phyloP scores from a whole-genome alignment of 345 rosid species.

The Chamaenerion angustifolium region DNA sequence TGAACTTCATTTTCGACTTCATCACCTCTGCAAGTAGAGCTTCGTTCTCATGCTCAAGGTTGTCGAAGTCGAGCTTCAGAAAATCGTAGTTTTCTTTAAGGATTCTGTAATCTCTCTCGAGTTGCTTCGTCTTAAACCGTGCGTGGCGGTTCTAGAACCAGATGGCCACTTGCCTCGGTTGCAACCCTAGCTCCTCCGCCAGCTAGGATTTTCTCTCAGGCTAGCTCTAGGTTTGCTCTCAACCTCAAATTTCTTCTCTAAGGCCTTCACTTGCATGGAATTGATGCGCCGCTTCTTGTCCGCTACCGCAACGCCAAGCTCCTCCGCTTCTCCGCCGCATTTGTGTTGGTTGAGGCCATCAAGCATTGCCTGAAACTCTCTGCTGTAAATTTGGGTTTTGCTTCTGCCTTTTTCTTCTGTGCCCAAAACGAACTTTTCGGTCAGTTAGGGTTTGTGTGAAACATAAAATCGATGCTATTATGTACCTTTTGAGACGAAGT shows the following conservation, averaged over 20 bases:
- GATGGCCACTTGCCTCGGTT: slow-evolving; percentile 80
- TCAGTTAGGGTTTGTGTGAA: too few species aligned
- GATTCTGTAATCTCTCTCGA: slow-evolving; percentile 45
- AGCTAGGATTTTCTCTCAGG: slow-evolving; percentile 59
- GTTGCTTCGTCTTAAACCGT: slow-evolving; percentile 74
- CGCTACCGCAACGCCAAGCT: background rate
- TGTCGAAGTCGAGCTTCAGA: slow-evolving; percentile 44
- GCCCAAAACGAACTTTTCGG: background rate
- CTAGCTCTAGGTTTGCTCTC: slow-evolving; percentile 68
- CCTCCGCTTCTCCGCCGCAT: slow-evolving; percentile 15
- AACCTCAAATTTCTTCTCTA: slow-evolving; percentile 55
- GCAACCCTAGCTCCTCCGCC: slow-evolving; percentile 65
- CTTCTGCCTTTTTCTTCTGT: slow-evolving; percentile 22
- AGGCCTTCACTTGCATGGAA: slow-evolving; percentile 64
- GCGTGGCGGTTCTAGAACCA: slow-evolving; percentile 92
- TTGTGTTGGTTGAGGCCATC: slow-evolving; percentile 18
- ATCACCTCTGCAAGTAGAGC: slow-evolving; percentile 44
- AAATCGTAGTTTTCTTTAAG: slow-evolving; percentile 37
- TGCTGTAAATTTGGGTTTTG: slow-evolving; percentile 26
- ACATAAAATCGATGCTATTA: too few species aligned
- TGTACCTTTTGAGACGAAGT: too few species aligned
- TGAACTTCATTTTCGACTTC: slow-evolving; percentile 29
- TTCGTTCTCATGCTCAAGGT: slow-evolving; percentile 54
- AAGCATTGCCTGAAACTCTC: slow-evolving; percentile 48
- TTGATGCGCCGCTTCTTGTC: slow-evolving; percentile 61